Conservation (phyloP, 441 rosid species). For the Pelargonium fulgidum region DNA sequence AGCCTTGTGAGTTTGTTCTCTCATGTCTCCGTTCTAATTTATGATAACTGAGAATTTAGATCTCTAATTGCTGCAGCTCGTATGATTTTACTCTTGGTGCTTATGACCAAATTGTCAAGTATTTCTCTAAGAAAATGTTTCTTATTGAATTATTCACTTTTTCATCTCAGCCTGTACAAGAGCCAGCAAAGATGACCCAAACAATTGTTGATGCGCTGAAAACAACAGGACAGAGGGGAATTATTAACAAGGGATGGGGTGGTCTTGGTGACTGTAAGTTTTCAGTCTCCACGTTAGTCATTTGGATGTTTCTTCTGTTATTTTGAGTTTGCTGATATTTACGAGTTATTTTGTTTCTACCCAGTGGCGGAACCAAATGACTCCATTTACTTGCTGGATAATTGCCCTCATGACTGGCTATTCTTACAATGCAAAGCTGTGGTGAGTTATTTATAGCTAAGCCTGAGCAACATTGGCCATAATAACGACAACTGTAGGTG, state of each 20-base stretch:
- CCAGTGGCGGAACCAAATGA: constrained; percentile 27
- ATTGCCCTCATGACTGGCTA: constrained; percentile 30
- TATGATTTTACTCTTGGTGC: background rate
- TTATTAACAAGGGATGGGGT: constrained; percentile 30
- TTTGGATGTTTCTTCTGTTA: background rate
- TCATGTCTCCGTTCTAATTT: constrained; percentile 1
- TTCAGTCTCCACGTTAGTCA: background rate
- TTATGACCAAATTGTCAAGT: background rate
- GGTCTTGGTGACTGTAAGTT: constrained; percentile 29
- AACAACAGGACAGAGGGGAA: constrained; percentile 29
- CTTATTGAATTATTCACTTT: background rate
- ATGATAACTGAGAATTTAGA: background rate
- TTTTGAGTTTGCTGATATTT: background rate
- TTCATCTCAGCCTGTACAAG: constrained; percentile 24
- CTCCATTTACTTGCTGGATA: constrained; percentile 25
- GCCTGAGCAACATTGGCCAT: background rate
- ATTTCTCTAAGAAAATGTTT: background rate
- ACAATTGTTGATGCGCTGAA: constrained; percentile 24
- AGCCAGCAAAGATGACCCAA: constrained; percentile 29
- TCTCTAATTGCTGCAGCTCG: background rate
- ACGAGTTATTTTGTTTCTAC: background rate
- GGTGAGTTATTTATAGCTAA: constrained; percentile 15
- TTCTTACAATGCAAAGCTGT: constrained; percentile 32
- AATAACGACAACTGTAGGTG: background rate
- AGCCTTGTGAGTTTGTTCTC: constrained; percentile 72